Evolutionary conservation across 352 stramenopile genomes (phyloP), one percentile per base, ranked within the genome.

Genomic region (Bremia lactucae): DNA sequence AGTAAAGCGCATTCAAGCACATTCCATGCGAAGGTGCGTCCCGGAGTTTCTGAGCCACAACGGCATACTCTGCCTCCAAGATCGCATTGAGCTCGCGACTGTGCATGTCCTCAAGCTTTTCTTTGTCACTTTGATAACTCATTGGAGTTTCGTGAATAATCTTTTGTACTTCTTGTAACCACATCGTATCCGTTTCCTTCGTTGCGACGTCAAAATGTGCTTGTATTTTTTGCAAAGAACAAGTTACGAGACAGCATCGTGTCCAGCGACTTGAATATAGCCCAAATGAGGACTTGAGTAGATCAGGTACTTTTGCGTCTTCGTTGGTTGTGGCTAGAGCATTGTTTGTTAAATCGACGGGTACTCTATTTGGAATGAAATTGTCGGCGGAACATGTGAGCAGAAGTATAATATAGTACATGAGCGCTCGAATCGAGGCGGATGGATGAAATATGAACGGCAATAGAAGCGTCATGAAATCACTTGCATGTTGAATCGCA

Each of bases 1-100:
- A 56, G 33, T 85, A 87, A 3, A 85, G 9, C 13, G 63, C 70
- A 35, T 87, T 83, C 28, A 85, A 33, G 22, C 76, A 87, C 18
- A 60, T 71, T 0, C 57, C 58, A 36, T 83, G 71, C n/a, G 74
- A 83, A 23, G 67, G 55, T 8, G 71, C 74, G 5, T 23, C 29
- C 19, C 46, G 62, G 10, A 81, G 38, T 9, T 49, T 72, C 28
- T 55, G 28, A 19, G 56, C 25, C 1, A 78, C 25, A 15, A 60
- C 36, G 4, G 29, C 23, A 19, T 70, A 55, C 28, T 78, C 68
- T 10, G 23, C 16, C 29, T 15, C 33, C 6, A 51, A 6, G 6
- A 46, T 15, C 9, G 31, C 33, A 15, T 19, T 16, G 5, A 50
- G 7, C 11, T 42, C 10, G n/a, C 20, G 11, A 3, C 20, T 48